Base-by-base conservation (phyloP, 805 yeast species). In the Kodamaea hsintzibuensis region DNA sequence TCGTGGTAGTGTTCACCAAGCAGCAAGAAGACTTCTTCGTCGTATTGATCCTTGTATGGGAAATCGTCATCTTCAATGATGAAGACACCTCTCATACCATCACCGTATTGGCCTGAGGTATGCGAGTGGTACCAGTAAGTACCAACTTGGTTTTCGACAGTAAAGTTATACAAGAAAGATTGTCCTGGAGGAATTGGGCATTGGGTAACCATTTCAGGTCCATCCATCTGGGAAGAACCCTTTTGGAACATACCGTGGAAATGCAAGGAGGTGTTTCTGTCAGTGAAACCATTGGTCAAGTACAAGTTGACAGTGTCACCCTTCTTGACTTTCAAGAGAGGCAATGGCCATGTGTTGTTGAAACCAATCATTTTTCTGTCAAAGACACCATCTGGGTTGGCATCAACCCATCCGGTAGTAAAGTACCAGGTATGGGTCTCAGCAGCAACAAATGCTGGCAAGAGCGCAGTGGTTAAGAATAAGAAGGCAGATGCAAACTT, bases 91-190 rank as follows among this genome's bases (percentile, higher is more conserved):
- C 91, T 81, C 84, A 88, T 81, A 68, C 99, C 99, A 68, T 95
- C 98, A 70, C 95, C 92, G 64, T 91, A 91, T 72, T 92, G 96
- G 62, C 92, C 93, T 18, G 80, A 72, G 37, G 92, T 84, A 74
- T 95, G 99, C 30, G 98, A 90, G 72, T 95, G 99, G 79, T 93
- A 95, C 99, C 99, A 95, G 79, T 79, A 95, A 16, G 96, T 82
- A 64, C 99, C 99, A 54, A 79, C 83, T 73, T 95, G 97, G 57
- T 82, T 78, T 49, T 82, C 82, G 56, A 91, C 90, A 25, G 97
- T 88, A 72, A 95, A 95, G 77, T 93, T 91, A 79, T 95, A 95
- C 58, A 86, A 71, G 72, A 83, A 77, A 16, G 88, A 80, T 56
- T 82, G 81, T 52, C 88, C 88, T 5, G 96, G 88, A n/a, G 89